A percentile compares a stretch with the other conserved stretches of the same genome.
phyloP scores from a whole-genome alignment of 2,329 filamentous ascomycete genomes.

The Ophiocordyceps robertsii region DNA sequence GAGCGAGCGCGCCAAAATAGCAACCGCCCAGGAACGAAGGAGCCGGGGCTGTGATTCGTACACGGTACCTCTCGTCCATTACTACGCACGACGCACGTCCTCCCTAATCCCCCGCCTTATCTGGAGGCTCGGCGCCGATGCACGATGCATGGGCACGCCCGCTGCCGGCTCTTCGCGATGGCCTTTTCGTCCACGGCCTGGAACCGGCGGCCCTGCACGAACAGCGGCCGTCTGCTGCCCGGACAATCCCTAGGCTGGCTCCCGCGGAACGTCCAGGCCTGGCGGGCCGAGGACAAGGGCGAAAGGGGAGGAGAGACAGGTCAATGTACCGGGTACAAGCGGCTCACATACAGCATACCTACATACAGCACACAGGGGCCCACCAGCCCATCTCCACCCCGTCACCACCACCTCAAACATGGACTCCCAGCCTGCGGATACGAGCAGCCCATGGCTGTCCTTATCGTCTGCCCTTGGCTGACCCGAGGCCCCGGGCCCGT shows the following conservation, averaged over 20 bases:
- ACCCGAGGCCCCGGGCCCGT: too few species aligned
- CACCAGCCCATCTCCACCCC: slow-evolving; percentile 5
- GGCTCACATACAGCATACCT: too few species aligned
- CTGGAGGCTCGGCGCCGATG: neutral
- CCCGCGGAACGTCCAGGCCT: too few species aligned
- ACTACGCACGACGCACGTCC: neutral
- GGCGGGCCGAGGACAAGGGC: neutral
- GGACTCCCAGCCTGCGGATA: slow-evolving; percentile 5
- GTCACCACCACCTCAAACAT: slow-evolving; percentile 4
- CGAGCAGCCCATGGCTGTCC: neutral
- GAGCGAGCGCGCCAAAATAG: slow-evolving; percentile 1
- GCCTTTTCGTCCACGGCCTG: neutral
- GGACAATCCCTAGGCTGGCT: neutral
- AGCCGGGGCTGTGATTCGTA: neutral
- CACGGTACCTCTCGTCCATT: neutral
- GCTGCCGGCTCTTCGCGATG: neutral
- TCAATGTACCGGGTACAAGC: neutral
- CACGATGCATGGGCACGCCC: neutral
- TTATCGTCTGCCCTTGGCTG: too few species aligned
- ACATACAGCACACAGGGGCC: neutral
- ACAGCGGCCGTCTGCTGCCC: neutral
- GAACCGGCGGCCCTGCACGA: neutral
- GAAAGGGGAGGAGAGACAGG: neutral
- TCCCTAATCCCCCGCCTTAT: neutral
- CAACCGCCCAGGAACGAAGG: slow-evolving; percentile 1